A percentile compares a stretch with the other conserved stretches of the same genome.
These are phyloP conservation scores for Paecilomyces variotii DNA, from an alignment of 2,329 filamentous ascomycete species.

Conservation along the genomic window DNA sequence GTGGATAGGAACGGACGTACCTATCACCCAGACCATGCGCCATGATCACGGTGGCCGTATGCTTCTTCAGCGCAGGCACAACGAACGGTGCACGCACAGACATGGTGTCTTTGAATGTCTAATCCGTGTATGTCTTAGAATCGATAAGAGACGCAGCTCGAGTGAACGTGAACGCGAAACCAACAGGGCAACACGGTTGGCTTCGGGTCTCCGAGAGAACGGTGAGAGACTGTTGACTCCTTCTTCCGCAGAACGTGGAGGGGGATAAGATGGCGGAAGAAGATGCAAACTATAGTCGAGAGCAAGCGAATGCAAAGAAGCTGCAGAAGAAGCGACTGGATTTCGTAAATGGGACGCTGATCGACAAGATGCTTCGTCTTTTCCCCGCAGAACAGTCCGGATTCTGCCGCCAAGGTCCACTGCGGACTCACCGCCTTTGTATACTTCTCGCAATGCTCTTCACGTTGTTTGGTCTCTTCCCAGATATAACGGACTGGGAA, in stretches of 20 bases:
- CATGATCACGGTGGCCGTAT: conserved; percentile 93
- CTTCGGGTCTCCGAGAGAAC: neutral
- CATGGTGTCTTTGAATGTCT: conserved; percentile 26
- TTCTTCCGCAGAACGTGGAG: neutral
- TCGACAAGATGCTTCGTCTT: neutral
- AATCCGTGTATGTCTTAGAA: neutral
- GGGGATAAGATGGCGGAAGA: neutral
- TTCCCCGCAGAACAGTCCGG: conserved; percentile 7
- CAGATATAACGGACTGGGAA: too few species aligned
- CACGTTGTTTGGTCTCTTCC: neutral
- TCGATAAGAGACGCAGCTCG: neutral
- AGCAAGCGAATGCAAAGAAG: neutral
- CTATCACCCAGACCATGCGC: conserved; percentile 87
- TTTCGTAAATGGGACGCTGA: neutral
- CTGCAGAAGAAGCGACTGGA: neutral
- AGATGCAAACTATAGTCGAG: neutral
- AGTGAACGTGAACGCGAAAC: neutral
- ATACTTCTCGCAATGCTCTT: neutral
- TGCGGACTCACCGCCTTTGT: conserved; percentile 13
- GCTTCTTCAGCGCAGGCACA: conserved; percentile 69
- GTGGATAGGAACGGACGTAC: conserved; percentile 34
- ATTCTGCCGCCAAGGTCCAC: conserved; percentile 19
- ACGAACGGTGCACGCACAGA: conserved; percentile 51
- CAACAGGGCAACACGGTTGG: neutral
- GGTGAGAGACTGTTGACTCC: neutral